phyloP scores from a whole-genome alignment of 805 yeast genomes.

The Hanseniaspora nectarophila region DNA sequence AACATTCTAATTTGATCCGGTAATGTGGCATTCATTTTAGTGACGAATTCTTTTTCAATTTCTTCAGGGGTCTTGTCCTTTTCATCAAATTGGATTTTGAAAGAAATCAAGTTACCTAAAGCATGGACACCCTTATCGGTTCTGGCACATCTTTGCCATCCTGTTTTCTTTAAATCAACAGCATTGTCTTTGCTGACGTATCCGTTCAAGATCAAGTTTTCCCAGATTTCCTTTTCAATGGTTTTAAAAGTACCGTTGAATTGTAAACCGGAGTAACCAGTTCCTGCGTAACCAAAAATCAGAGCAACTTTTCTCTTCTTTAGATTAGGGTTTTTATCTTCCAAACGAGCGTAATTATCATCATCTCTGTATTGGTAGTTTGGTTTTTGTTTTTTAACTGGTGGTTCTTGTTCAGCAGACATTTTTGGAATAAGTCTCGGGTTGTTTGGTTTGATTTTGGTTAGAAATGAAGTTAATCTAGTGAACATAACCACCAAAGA shows the following conservation, averaged over 20 bases:
- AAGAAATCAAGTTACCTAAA: slow-evolving; percentile 81
- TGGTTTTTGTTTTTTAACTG: slow-evolving; percentile 17
- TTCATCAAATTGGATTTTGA: slow-evolving; percentile 64
- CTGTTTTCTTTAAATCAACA: slow-evolving; percentile 74
- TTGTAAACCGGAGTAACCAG: slow-evolving; percentile 96
- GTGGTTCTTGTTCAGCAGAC: slow-evolving; percentile 1
- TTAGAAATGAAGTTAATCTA: background rate
- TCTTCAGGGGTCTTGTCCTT: slow-evolving; percentile 25
- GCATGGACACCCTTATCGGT: slow-evolving; percentile 97
- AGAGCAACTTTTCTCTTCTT: slow-evolving; percentile 88
- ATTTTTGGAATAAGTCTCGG: background rate
- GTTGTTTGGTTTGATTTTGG: background rate
- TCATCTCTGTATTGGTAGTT: slow-evolving; percentile 15
- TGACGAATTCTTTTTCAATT: slow-evolving; percentile 47
- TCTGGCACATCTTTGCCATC: slow-evolving; percentile 78
- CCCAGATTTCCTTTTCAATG: slow-evolving; percentile 78
- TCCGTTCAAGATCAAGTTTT: slow-evolving; percentile 74
- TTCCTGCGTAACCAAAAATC: slow-evolving; percentile 87
- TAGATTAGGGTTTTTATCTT: slow-evolving; percentile 50
- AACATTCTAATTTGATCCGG: slow-evolving; percentile 86
- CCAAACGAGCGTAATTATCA: slow-evolving; percentile 30
- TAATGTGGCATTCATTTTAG: slow-evolving; percentile 57
- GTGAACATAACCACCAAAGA: too few species aligned
- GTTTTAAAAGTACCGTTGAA: slow-evolving; percentile 77
- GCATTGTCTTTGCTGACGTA: slow-evolving; percentile 80